Evolutionary conservation across 352 stramenopile species (phyloP).

Genomic region (Globisporangium iwayamae): DNA sequence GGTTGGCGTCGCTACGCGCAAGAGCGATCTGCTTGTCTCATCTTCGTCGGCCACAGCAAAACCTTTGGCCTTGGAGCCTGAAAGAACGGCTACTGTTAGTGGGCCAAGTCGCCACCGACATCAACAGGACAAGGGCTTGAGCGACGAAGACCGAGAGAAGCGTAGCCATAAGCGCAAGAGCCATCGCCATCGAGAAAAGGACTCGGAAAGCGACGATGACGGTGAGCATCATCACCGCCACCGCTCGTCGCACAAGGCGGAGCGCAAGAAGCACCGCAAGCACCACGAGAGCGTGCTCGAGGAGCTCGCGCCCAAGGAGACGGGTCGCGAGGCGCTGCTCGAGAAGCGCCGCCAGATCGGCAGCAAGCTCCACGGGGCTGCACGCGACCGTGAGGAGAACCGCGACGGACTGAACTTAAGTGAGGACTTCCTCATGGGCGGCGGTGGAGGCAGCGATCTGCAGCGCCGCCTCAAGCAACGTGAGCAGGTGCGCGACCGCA

Average conservation of each 20-base stretch:
- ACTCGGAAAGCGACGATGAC: slow-evolving; percentile 26
- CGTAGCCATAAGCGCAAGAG: slow-evolving; percentile 1
- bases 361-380: slow-evolving; percentile 51
- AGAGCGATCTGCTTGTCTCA: slow-evolving; percentile 32
- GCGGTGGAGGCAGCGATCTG: slow-evolving; percentile 22
- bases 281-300: slow-evolving; percentile 48
- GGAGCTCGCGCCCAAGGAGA: slow-evolving; percentile 58
- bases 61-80: not conserved
- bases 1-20: slow-evolving; percentile 64
- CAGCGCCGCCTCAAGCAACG: slow-evolving; percentile 40
- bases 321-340: slow-evolving; percentile 56
- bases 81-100: not conserved
- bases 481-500: slow-evolving; percentile 30
- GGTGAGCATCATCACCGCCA: slow-evolving; percentile 3
- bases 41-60: not conserved
- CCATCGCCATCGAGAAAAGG: slow-evolving; percentile 11
- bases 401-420: slow-evolving; percentile 65
- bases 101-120: not conserved
- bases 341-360: slow-evolving; percentile 49
- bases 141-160: not conserved
- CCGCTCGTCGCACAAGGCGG: slow-evolving; percentile 21
- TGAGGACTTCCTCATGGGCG: slow-evolving; percentile 69
- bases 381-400: slow-evolving; percentile 52
- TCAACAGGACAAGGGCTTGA: slow-evolving; percentile 1
- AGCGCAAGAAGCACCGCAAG: slow-evolving; percentile 34